Percentiles rank a stretch among this genome's conserved stretches.
These are phyloP conservation scores for Aspergillus fumigatus DNA, from an alignment of 2,329 filamentous ascomycete genomes.

Conservation along the genomic window DNA sequence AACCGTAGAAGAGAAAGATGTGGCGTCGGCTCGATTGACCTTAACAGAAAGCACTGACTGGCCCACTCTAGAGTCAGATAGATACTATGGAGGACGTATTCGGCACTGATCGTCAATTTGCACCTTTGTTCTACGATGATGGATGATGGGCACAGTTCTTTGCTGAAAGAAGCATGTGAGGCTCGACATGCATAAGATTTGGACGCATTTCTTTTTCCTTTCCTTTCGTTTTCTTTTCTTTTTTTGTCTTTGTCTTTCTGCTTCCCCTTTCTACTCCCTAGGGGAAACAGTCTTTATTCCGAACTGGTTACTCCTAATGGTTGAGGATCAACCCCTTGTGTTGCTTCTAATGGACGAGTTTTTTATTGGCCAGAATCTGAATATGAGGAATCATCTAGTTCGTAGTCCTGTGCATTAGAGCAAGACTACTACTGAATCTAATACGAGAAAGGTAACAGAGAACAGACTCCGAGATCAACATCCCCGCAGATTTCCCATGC, in stretches of 20 bases:
- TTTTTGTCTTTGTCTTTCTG: background rate
- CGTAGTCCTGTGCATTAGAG: no score
- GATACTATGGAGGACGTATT: background rate
- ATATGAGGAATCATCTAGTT: no score
- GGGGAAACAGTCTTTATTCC: no score
- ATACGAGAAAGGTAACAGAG: no score
- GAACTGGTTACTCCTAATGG: no score
- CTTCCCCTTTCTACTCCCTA: background rate
- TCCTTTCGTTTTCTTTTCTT: background rate
- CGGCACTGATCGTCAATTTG: background rate
- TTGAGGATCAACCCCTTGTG: no score
- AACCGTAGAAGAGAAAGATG: no score
- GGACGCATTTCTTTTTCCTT: background rate
- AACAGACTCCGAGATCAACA: background rate
- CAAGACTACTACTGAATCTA: no score
- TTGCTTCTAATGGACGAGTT: no score
- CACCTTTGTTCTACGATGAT: background rate
- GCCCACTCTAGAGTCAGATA: no score
- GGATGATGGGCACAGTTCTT: background rate
- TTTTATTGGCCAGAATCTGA: no score
- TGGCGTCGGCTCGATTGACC: background rate
- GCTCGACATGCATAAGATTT: background rate
- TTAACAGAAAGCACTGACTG: background rate
- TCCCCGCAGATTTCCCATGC: background rate
- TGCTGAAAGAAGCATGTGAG: background rate